Percentiles rank a stretch among this genome's conserved stretches.
Evolutionary conservation across 1,284 basidiomycete genomes (phyloP).

Genomic region (Malassezia psittaci): DNA sequence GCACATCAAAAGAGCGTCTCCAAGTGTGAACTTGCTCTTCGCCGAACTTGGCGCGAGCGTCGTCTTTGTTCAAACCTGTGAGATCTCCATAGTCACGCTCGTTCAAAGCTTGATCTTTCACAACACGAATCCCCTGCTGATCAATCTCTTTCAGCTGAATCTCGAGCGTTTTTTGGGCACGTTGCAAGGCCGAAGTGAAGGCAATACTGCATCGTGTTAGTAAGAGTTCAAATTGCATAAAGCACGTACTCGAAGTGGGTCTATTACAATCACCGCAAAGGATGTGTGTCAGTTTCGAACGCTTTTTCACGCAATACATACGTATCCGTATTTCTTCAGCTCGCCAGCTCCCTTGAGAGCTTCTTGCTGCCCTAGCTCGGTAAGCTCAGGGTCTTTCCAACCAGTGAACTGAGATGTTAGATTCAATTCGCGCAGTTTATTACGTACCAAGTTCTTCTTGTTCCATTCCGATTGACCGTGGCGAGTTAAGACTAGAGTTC

Average conservation of each 20-base stretch:
- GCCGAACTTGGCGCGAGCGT: conserved; percentile 50
- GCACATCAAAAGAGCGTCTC: conserved; percentile 48
- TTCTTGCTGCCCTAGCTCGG: conserved; percentile 42
- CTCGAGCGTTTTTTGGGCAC: conserved; percentile 50
- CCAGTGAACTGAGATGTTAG: conserved; percentile 34
- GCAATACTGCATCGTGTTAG: conserved; percentile 42
- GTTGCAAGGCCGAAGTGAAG: conserved; percentile 49
- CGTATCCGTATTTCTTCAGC: conserved; percentile 44
- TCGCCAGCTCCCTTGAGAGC: conserved; percentile 44
- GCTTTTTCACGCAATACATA: conserved; percentile 7
- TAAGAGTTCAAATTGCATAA: not conserved
- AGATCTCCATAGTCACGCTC: conserved; percentile 51
- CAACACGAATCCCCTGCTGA: conserved; percentile 45
- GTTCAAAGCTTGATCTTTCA: conserved; percentile 50
- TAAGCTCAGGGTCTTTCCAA: conserved; percentile 48
- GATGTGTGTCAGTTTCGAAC: not conserved
- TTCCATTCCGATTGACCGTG: conserved; percentile 49
- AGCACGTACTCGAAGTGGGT: conserved; percentile 24
- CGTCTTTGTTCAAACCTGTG: conserved; percentile 50
- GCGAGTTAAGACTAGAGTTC: conserved; percentile 46
- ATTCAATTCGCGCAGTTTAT: not conserved
- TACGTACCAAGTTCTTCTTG: conserved; percentile 43
- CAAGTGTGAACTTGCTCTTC: conserved; percentile 51
- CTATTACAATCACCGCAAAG: conserved; percentile 2
- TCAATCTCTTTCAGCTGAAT: conserved; percentile 50